Conservation (phyloP, 176 grass and related monocot genomes). For the Aechmea fasciata region DNA sequence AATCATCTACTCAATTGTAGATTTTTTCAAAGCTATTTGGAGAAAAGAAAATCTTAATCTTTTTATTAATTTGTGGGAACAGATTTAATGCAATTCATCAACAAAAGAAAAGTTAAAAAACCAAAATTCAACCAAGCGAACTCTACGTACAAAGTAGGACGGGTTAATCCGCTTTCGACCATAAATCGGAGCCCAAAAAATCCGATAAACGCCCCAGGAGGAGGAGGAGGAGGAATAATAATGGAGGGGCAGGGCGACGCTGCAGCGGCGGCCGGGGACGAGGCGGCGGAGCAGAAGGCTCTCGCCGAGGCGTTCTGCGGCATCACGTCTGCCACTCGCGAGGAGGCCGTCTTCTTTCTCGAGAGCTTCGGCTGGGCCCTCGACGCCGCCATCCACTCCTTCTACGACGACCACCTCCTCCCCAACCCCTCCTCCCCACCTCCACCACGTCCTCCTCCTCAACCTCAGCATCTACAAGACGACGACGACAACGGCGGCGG, state of each 20-base stretch:
- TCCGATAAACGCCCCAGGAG: too few species aligned
- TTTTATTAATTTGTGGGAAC: too few species aligned
- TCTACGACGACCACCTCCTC: conserved; percentile 40
- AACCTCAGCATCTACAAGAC: conserved; percentile 23
- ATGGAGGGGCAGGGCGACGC: conserved; percentile 13
- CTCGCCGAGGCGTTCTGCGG: conserved; percentile 54
- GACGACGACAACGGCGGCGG: conserved; percentile 26
- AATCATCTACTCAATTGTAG: too few species aligned
- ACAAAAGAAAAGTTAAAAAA: too few species aligned
- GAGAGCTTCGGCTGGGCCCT: conserved; percentile 72
- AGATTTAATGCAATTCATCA: too few species aligned
- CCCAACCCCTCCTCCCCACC: conserved; percentile 24
- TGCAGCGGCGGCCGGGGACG: conserved; percentile 24
- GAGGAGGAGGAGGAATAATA: too few species aligned
- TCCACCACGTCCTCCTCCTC: conserved; percentile 8
- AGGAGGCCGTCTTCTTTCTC: conserved; percentile 77
- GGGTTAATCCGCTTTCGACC: too few species aligned
- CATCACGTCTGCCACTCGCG: conserved; percentile 54
- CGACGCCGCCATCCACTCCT: conserved; percentile 61
- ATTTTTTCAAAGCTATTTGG: too few species aligned
- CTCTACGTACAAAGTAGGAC: too few species aligned
- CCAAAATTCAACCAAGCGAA: too few species aligned
- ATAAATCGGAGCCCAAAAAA: too few species aligned
- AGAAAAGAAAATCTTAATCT: too few species aligned
- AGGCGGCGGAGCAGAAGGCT: conserved; percentile 29